phyloP scores from a whole-genome alignment of 495 filamentous ascomycete species.

The Penicillium arizonense region DNA sequence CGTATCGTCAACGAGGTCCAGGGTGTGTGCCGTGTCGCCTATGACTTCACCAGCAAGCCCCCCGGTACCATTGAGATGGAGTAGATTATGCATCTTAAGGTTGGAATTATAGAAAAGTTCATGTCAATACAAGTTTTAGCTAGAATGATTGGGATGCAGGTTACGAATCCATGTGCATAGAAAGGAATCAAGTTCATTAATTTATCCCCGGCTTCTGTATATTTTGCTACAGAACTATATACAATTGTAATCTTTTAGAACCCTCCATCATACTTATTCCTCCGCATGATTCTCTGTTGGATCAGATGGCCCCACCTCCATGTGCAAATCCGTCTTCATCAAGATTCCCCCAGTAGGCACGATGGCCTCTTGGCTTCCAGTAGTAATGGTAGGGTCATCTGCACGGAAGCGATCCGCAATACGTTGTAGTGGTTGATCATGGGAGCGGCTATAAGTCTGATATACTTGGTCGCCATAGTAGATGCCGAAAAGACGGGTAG shows the following conservation, averaged over 20 bases:
- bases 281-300: too few relatives aligned
- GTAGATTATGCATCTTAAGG: conserved; percentile 31
- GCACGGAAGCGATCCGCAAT: too few relatives aligned
- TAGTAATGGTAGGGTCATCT: too few relatives aligned
- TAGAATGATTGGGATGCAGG: conserved; percentile 4
- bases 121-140: conserved; percentile 1
- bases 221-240: too few relatives aligned
- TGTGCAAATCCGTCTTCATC: not conserved
- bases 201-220: not conserved
- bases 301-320: not conserved
- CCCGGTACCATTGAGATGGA: conserved; percentile 79
- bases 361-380: too few relatives aligned
- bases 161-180: conserved; percentile 5
- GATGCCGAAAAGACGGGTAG: not conserved
- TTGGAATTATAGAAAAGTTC: conserved; percentile 2
- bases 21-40: conserved; percentile 62
- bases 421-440: too few relatives aligned
- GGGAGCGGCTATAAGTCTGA: not conserved
- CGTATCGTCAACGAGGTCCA: conserved; percentile 85
- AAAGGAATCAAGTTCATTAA: conserved; percentile 1
- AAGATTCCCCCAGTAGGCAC: not conserved
- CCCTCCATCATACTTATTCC: too few relatives aligned
- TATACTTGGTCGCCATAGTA: not conserved
- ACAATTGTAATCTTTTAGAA: too few relatives aligned
- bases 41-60: conserved; percentile 75